Evolutionary conservation across 768 basidiomycete genomes (phyloP).

Genomic region (Mycena metata): DNA sequence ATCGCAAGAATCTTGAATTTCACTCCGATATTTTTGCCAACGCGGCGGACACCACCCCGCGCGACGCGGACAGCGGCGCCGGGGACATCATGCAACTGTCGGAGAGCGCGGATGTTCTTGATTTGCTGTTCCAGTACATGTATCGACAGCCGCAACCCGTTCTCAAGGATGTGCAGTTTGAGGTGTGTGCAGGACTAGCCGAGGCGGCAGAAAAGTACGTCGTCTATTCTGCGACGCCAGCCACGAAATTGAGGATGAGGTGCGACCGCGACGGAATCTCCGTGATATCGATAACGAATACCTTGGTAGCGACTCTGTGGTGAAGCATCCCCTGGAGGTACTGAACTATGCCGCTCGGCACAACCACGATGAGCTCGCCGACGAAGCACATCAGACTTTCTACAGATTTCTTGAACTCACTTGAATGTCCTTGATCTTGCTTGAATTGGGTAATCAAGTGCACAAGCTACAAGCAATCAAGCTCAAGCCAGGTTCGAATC

Average conservation of each 20-base stretch:
- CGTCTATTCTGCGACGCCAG: neutral
- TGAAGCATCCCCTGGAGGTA: conserved; percentile 1
- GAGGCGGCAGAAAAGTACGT: neutral
- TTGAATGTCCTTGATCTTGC: too few relatives aligned
- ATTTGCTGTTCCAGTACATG: conserved; percentile 42
- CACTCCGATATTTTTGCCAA: conserved; percentile 31
- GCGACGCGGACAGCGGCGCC: neutral
- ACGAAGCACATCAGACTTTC: too few relatives aligned
- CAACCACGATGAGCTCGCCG: neutral
- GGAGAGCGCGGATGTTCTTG: conserved; percentile 36
- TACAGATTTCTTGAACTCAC: too few relatives aligned
- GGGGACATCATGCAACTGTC: neutral
- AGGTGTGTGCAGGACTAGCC: conserved; percentile 3
- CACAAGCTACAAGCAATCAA: too few relatives aligned
- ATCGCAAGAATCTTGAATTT: conserved; percentile 28
- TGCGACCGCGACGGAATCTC: too few relatives aligned
- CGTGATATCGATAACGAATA: too few relatives aligned
- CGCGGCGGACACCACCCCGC: neutral
- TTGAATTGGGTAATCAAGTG: too few relatives aligned
- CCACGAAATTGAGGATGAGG: neutral
- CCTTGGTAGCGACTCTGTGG: too few relatives aligned
- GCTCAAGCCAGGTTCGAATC: too few relatives aligned
- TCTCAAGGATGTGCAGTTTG: conserved; percentile 31
- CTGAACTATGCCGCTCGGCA: neutral
- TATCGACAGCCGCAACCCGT: conserved; percentile 39